Base-by-base conservation (phyloP, 2,329 filamentous ascomycete genomes). In the Myriosclerotinia curreyana region DNA sequence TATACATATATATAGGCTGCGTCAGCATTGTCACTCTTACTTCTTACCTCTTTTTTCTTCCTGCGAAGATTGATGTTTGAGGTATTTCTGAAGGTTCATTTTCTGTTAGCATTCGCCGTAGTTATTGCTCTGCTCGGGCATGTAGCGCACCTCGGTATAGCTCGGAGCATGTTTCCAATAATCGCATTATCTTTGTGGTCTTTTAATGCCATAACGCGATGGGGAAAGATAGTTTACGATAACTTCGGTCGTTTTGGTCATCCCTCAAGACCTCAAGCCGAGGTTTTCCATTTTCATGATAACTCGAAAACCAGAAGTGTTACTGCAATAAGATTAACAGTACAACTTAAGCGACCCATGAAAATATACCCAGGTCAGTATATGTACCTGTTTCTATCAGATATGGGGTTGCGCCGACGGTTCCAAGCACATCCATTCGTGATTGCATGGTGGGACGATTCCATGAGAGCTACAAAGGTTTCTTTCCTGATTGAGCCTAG, bases 381-480 rank as follows among this genome's bases (percentile, higher is more conserved):
- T 20, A 15, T 59, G 3, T 67, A 66, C 40, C 44, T 66, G 1
- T 49, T 36, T 36, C 25, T 65, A 5, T 42, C 20, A 25, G 46
- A 38, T 61, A 48, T 62, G 4, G 22, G 20, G 14, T 8, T 53
- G 28, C 8, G 48, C 15, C 7, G 28, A n/a, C 36, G 20, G 11
- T 58, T 61, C 22, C 46, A 64, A 59, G 22, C 54, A 8, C 60
- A 68, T 42, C 66, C 65, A 20, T 66, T 51, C 15, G 38, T 67
- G 12, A 65, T 65, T 34, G 11, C 34, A 28, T 69, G 53, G 61
- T 69, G 63, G 62, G 50, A 68, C 3, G 54, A 66, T 40, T n/a
- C 31, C 3, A 34, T 56, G 9, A 61, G 62, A 25, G 55, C 44
- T 11, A 50, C 28, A 2, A 55, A 50, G 25, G 17, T 69, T 6